Conservation (phyloP, 2,329 filamentous ascomycete genomes). For the Fusarium coffeatum region DNA sequence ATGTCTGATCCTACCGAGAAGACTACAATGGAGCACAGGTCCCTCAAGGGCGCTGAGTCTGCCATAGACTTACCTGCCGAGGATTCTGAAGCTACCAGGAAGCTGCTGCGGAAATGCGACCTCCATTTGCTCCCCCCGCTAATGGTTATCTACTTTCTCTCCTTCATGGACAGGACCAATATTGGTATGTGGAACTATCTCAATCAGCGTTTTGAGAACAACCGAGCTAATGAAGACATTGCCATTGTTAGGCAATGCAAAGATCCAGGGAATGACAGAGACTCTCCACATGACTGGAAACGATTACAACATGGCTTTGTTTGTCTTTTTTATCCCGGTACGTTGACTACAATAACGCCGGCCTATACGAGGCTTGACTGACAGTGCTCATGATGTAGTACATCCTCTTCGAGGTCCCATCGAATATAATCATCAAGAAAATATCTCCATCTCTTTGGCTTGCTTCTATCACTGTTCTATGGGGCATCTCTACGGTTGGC, state of each 20-base stretch:
- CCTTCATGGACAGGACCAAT: slow-evolving; percentile 46
- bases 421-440: slow-evolving; percentile 23
- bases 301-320: slow-evolving; percentile 68
- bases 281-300: slow-evolving; percentile 44
- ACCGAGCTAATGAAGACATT: background rate
- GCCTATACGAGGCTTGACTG: background rate
- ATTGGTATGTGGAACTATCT: slow-evolving; percentile 18
- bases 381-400: slow-evolving; percentile 46
- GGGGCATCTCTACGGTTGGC: background rate
- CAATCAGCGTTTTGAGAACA: accelerated
- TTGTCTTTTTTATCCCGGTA: slow-evolving; percentile 18
- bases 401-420: slow-evolving; percentile 24
- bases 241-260: slow-evolving; percentile 33
- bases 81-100: background rate
- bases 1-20: slow-evolving; percentile 7
- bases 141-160: slow-evolving; percentile 43
- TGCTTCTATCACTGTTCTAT: background rate
- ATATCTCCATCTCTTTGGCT: slow-evolving; percentile 17
- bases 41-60: background rate
- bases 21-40: background rate
- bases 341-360: accelerated
- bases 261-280: slow-evolving; percentile 43
- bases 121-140: slow-evolving; percentile 68
- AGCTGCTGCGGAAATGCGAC: slow-evolving; percentile 71
- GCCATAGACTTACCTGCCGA: background rate